phyloP scores from a whole-genome alignment of 208 protist species.

The Acanthamoeba divionensis region DNA sequence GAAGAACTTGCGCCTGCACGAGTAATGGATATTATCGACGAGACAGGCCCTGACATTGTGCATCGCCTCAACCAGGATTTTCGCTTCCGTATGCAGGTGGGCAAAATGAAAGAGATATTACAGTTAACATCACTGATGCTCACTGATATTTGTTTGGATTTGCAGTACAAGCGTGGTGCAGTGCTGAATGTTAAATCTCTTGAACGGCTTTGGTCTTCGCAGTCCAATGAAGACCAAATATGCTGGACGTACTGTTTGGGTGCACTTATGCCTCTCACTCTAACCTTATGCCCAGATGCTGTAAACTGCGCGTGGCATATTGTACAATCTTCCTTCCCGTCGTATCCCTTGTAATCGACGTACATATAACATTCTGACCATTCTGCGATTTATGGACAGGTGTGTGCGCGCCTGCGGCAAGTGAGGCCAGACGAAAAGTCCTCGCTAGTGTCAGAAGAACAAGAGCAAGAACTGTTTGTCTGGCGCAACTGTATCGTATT shows the following conservation, averaged over 20 bases:
- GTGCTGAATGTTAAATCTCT: not conserved
- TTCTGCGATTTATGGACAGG: not conserved
- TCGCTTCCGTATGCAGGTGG: not conserved
- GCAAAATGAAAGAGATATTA: no score
- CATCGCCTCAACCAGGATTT: constrained; percentile 12
- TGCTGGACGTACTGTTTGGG: constrained; percentile 46
- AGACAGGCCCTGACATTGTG: constrained; percentile 20
- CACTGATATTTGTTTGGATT: no score
- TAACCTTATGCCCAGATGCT: constrained; percentile 5
- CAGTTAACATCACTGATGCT: no score
- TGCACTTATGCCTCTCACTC: constrained; percentile 1
- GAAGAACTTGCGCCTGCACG: not conserved
- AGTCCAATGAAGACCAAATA: constrained; percentile 16
- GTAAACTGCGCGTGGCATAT: constrained; percentile 22
- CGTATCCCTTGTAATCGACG: not conserved
- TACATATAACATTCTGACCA: not conserved
- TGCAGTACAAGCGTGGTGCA: not conserved
- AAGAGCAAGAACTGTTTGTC: not conserved
- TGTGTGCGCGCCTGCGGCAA: not conserved
- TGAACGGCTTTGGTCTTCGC: not conserved
- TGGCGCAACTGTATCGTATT: constrained; percentile 26
- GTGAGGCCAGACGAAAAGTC: constrained; percentile 39
- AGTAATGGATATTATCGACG: constrained; percentile 43
- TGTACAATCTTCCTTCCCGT: not conserved
- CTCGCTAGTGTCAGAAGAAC: not conserved